Evolutionary conservation across 495 filamentous ascomycete genomes (phyloP), one percentile per base, ranked within the genome.

Genomic region (Neurospora sp.): DNA sequence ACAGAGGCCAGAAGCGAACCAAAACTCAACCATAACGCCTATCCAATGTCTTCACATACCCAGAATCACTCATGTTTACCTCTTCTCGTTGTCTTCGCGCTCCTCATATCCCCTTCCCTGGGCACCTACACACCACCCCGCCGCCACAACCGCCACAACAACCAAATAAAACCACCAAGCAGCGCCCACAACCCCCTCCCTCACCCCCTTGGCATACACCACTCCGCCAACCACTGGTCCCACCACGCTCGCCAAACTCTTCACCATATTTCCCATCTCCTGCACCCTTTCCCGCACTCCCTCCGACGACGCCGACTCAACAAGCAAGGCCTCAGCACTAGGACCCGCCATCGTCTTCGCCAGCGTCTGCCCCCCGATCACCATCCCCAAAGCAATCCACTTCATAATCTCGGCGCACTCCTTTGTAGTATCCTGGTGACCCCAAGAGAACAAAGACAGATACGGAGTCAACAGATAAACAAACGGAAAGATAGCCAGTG

Each of bases 281-380:
- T 93, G 90, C 0, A 94, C 84, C 1, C 90, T 92, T 0, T 91
- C 91, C 9, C 94, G 79, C 3, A 92, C 85, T 6, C 77, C 83
- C 5, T 88, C 86, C 46, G 88, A 83, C 3, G 91, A 89, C n/a
- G 89, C 88, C 16, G 85, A 84, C 74, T 93, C 92, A 18, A 90
- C 93, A 0, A 94, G 83, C 1, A 94, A 80, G 16, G 93, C 92
- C 0, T 91, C 86, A 1, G 88, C 88, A 6, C 87, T 88, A 0
- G 92, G 92, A 1, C 92, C 83, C 3, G 89, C 89, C 76, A 94
- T 93, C 5, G 91, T 93, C 54, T 91, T 85, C 1, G 90, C 92
- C 20, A 89, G 80, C 35, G 93, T 91, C 78, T 94, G 92, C 2
- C 92, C 77, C 39, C 86, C 85, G 0, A 93, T 83, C 0, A 94